phyloP scores from a whole-genome alignment of 306 rosid genomes.

The cucumber (Cucumis sativus) region Cucumber_9930_V3 NC_026655.2:11050001-11050500 shows the following conservation, averaged over 20 bases:
- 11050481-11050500: slow-evolving; percentile 29
- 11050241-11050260: slow-evolving; percentile 24
- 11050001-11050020: background rate
- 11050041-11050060: background rate
- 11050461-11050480: slow-evolving; percentile 27
- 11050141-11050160: slow-evolving; percentile 13
- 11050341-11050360: slow-evolving; percentile 94
- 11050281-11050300: slow-evolving; percentile 4
- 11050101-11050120: slow-evolving; percentile 32
- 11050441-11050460: slow-evolving; percentile 26
- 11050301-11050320: slow-evolving; percentile 26
- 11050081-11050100: slow-evolving; percentile 44
- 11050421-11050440: slow-evolving; percentile 47
- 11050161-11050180: slow-evolving; percentile 14
- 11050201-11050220: slow-evolving; percentile 29
- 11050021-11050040: background rate
- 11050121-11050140: slow-evolving; percentile 15
- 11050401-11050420: slow-evolving; percentile 32
- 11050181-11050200: slow-evolving; percentile 13
- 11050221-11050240: slow-evolving; percentile 46
- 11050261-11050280: slow-evolving; percentile 10
- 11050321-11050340: slow-evolving; percentile 33
- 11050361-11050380: slow-evolving; percentile 56
- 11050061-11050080: slow-evolving; percentile 60
- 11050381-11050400: slow-evolving; percentile 48